phyloP scores from a whole-genome alignment of 1,284 basidiomycete species.

The Violaceomyces palustris region DNA sequence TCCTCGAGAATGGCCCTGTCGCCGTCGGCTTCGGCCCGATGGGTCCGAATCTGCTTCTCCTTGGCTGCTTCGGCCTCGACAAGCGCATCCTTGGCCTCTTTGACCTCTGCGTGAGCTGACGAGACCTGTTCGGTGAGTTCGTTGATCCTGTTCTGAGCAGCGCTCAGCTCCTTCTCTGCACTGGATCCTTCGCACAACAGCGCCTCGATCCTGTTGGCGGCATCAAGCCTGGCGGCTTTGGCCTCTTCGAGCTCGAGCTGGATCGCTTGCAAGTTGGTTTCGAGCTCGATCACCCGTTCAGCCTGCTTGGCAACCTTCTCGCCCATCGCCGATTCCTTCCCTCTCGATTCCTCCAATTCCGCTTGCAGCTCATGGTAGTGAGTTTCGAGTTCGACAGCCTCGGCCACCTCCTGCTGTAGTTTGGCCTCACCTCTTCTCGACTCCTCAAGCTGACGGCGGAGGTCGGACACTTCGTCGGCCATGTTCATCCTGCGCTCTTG shows the following conservation, averaged over 20 bases:
- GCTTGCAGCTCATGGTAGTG: conserved; percentile 35
- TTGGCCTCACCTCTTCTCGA: conserved; percentile 26
- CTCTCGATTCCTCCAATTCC: conserved; percentile 33
- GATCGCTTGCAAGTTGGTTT: conserved; percentile 30
- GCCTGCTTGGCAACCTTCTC: conserved; percentile 34
- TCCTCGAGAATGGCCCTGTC: conserved; percentile 47
- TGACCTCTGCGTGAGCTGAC: conserved; percentile 27
- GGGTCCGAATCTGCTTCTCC: conserved; percentile 33
- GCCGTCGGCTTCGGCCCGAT: conserved; percentile 44
- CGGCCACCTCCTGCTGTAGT: conserved; percentile 26
- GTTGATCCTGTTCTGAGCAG: conserved; percentile 38
- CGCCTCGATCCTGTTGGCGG: conserved; percentile 39
- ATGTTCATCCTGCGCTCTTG: conserved; percentile 39
- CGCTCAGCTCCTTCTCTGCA: conserved; percentile 33
- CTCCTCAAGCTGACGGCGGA: conserved; percentile 36
- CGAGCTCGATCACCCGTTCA: conserved; percentile 36
- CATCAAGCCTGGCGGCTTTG: conserved; percentile 32
- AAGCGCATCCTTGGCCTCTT: conserved; percentile 28
- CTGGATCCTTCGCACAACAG: conserved; percentile 41
- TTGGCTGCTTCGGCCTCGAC: conserved; percentile 33
- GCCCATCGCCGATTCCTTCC: conserved; percentile 21
- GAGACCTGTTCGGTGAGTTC: conserved; percentile 38
- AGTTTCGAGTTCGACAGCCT: conserved; percentile 37
- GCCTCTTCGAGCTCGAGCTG: conserved; percentile 44
- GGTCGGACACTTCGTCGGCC: conserved; percentile 38